Base-by-base conservation (phyloP, 768 basidiomycete species). In the Leccinum subtestaceum region DNA sequence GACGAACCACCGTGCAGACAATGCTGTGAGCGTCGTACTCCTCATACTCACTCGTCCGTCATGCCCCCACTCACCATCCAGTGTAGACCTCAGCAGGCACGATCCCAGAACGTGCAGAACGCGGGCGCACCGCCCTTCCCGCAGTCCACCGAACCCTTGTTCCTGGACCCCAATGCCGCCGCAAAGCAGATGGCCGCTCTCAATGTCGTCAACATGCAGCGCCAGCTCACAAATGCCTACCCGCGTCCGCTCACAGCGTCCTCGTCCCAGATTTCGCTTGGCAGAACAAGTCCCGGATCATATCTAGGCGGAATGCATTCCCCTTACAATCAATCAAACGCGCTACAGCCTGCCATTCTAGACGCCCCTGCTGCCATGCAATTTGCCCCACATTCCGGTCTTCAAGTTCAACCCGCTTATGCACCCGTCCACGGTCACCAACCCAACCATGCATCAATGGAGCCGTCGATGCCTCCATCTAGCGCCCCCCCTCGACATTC, bases 161-260 rank as follows among this genome's bases (percentile, higher is more conserved):
- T 83, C 76, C 78, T 90, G 63, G 88, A 92, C 73, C 77, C 87
- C 59, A 79, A 81, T 53, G 79, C 84, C 48, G 84, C 80, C 52
- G 87, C 87, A 59, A 93, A 91, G 72, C 91, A 93, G 75, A 88
- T 91, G 83, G 87, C 88, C 31, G 87, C 87, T 10, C 82, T 92
- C 64, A 85, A 79, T 65, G 85, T 81, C 55, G 86, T 79, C 52
- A 84, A 79, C 64, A 63, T 67, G 56, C 72, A 70, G 56, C 70
- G 72, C 17, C 79, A 83, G 65, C 81, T 84, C 68, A 79, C 85
- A 74, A 80, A 83, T 63, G 75, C 78, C 60, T 82, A 81, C 67
- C 84, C 81, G 63, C 80, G 77, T 60, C 74, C 61, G 64, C 72
- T 71, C 63, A 72, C 73, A 72, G 76, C 70, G 32, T 67, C 73